Evolutionary conservation across 164 flowering plant species (phyloP), one percentile per base, ranked within the genome.

Genomic region (Annona cherimola): DNA sequence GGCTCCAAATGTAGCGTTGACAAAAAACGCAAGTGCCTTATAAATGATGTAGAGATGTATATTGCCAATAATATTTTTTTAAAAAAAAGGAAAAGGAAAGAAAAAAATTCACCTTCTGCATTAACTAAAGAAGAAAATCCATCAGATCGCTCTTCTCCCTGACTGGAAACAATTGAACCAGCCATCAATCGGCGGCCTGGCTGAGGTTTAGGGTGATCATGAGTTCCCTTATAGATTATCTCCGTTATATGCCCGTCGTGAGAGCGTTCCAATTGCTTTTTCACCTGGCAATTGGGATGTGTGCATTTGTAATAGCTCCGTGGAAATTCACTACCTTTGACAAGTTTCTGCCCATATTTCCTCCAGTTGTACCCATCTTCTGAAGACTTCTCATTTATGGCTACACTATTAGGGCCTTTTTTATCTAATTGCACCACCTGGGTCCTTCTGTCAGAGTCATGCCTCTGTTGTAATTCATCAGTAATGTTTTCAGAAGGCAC

Each of bases 291-390:
- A 64, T 79, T 87, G 11, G 86, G 86, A 80, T 83, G 81, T 35
- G 95, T 86, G 70, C 95, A 90, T 77, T 74, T 90, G 83, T 87
- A 90, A 74, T 87, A 90, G 78, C 91, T 90, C 55, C 96, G 74
- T 44, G 85, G 74, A 77, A 83, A 90, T 66, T 81, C 85, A 77
- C 88, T 88, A 74, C 90, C 95, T 75, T 82, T 87, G 45, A 90
- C 92, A 74, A 76, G 80, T 75, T 90, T 90, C 80, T 90, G 92
- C 46, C 95, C 95, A 79, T 90, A 90, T 69, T 90, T 90, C 50
- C 94, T 80, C 94, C 94, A 90, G 79, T 87, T 85, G 80, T 80
- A 90, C 16, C 92, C 95, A 80, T 88, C 92, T 72, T 87, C 87
- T 40, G 83, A 77, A 42, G 82, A 74, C 67, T 80, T 87, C 69